Evolutionary conservation across 257 asterid genomes (phyloP).

Genomic region (Penstemon newberryi): DNA sequence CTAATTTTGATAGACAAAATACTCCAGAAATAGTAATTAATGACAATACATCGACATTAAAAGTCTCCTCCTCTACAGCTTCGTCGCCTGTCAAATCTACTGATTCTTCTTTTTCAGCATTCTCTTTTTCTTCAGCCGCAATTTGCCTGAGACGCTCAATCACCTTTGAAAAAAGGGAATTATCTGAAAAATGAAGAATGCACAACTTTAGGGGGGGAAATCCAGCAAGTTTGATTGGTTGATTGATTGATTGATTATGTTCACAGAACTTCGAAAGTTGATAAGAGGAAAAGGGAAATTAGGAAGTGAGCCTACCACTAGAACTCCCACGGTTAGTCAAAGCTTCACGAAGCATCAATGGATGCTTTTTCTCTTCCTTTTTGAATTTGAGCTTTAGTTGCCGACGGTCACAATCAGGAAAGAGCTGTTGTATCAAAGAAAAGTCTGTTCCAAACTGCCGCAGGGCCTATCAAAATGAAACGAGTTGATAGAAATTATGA

Average conservation of each 20-base stretch:
- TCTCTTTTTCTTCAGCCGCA: conserved; percentile 51
- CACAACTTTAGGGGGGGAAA: not conserved
- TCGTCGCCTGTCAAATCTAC: conserved; percentile 44
- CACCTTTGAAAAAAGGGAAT: conserved; percentile 55
- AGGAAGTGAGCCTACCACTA: conserved; percentile 39
- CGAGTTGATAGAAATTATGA: conserved; percentile 3
- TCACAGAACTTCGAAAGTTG: not conserved
- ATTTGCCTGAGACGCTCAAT: conserved; percentile 50
- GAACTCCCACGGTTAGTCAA: conserved; percentile 54
- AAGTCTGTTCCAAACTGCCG: conserved; percentile 86
- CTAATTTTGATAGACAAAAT: too few relatives aligned
- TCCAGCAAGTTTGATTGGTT: not conserved
- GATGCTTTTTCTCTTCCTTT: conserved; percentile 81
- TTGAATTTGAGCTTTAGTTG: conserved; percentile 75
- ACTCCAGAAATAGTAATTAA: not conserved
- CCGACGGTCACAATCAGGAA: conserved; percentile 69
- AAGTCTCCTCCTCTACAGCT: conserved; percentile 38
- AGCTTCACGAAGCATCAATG: conserved; percentile 72
- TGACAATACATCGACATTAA: conserved; percentile 38
- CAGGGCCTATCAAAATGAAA: conserved; percentile 48
- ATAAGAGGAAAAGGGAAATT: not conserved
- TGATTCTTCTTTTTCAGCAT: conserved; percentile 38
- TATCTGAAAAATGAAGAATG: conserved; percentile 48
- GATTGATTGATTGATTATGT: too few relatives aligned
- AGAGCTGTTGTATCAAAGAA: conserved; percentile 82